Conservation (phyloP, 2,329 filamentous ascomycete genomes). For the Xylariaceae sp. region DNA sequence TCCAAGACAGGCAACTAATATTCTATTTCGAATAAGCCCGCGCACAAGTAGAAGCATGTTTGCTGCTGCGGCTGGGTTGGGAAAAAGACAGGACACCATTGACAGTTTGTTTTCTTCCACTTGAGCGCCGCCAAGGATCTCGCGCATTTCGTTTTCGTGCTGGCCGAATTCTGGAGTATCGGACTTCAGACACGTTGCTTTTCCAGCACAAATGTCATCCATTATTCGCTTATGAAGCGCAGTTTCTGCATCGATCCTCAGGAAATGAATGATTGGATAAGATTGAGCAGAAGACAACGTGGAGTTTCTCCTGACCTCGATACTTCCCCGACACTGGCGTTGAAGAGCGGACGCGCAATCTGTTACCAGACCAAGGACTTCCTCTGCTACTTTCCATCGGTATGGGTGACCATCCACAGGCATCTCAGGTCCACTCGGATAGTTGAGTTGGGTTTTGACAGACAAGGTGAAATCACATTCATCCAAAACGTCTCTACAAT, state of each 20-base stretch:
- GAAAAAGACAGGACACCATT: constrained; percentile 24
- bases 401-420: constrained; percentile 50
- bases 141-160: constrained; percentile 6
- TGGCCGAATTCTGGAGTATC: constrained; percentile 1
- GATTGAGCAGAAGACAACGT: constrained; percentile 21
- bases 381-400: constrained; percentile 46
- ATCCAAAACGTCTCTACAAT: constrained; percentile 59
- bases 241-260: constrained; percentile 45
- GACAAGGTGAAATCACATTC: constrained; percentile 57
- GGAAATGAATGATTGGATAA: constrained; percentile 56
- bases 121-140: constrained; percentile 23
- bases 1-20: constrained; percentile 55
- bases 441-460: constrained; percentile 53
- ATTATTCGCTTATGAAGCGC: constrained; percentile 38
- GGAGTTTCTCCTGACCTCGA: constrained; percentile 41
- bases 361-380: constrained; percentile 38
- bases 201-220: constrained; percentile 36
- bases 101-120: constrained; percentile 17
- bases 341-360: constrained; percentile 35
- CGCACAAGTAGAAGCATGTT: constrained; percentile 53
- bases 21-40: constrained; percentile 57
- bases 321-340: constrained; percentile 32
- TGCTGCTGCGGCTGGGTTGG: constrained; percentile 28
- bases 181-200: constrained; percentile 21
- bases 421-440: constrained; percentile 47